phyloP scores from a whole-genome alignment of 306 rosid species.

The Ochetophila trinervis region DNA sequence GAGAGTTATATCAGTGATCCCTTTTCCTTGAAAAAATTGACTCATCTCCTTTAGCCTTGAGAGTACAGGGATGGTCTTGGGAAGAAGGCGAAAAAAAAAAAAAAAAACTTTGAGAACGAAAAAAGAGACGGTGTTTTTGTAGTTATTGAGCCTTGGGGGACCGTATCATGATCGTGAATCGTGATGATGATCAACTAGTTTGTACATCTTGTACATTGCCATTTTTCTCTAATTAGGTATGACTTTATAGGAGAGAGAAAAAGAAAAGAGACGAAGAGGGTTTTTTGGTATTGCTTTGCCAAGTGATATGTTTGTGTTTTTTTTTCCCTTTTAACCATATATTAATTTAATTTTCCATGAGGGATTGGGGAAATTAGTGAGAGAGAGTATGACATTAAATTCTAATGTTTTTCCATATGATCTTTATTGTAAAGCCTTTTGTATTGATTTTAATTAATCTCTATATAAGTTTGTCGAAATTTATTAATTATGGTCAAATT shows the following conservation, averaged over 20 bases:
- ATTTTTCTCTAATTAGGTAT: constrained; percentile 44
- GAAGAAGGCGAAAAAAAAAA: neutral
- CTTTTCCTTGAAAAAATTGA: constrained; percentile 28
- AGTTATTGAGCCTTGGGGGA: constrained; percentile 17
- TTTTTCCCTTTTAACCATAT: constrained; percentile 7
- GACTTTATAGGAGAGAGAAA: constrained; percentile 34
- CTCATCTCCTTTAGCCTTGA: neutral
- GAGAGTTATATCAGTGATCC: constrained; percentile 18
- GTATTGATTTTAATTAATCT: neutral
- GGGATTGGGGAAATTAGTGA: neutral
- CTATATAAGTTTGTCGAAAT: too few species aligned
- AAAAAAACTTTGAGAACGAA: constrained; percentile 30
- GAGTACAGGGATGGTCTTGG: neutral
- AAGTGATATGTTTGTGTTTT: constrained; percentile 22
- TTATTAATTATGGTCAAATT: too few species aligned
- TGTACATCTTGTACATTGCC: constrained; percentile 45
- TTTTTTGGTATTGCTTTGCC: constrained; percentile 25
- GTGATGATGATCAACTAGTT: neutral
- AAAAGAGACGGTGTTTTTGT: constrained; percentile 20
- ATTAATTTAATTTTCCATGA: constrained; percentile 3
- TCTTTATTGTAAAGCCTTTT: neutral
- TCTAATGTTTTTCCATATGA: too few species aligned
- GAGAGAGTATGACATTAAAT: too few species aligned
- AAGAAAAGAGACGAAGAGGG: constrained; percentile 4
- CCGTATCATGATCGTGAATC: constrained; percentile 8